Evolutionary conservation across 2,329 filamentous ascomycete species (phyloP).

Genomic region (Aspergillus sp.): DNA sequence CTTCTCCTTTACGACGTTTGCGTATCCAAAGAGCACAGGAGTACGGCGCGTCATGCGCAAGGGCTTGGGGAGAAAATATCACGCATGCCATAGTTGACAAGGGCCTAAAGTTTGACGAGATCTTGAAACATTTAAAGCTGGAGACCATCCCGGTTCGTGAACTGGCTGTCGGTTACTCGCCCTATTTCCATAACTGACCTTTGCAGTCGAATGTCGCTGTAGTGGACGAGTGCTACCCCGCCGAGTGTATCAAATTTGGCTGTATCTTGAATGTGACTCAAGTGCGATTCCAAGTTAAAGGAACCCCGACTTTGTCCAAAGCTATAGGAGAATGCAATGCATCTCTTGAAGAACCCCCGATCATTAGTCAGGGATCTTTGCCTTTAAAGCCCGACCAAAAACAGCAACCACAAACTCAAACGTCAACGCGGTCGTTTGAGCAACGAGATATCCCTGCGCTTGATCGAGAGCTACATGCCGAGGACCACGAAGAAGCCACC

Average conservation of each 20-base stretch:
- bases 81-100: slow-evolving; percentile 82
- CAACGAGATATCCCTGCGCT: background rate
- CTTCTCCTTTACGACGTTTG: slow-evolving; percentile 63
- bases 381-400: slow-evolving; percentile 30
- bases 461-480: background rate
- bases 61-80: slow-evolving; percentile 54
- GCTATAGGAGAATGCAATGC: slow-evolving; percentile 12
- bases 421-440: slow-evolving; percentile 15
- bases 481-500: background rate
- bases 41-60: slow-evolving; percentile 72
- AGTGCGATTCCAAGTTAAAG: slow-evolving; percentile 50
- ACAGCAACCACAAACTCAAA: slow-evolving; percentile 13
- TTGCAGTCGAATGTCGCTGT: slow-evolving; percentile 44
- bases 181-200: slow-evolving; percentile 14
- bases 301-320: slow-evolving; percentile 16
- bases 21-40: slow-evolving; percentile 74
- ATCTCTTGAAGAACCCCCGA: background rate
- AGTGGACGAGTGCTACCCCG: slow-evolving; percentile 67
- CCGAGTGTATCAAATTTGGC: slow-evolving; percentile 65
- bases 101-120: slow-evolving; percentile 61
- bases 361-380: slow-evolving; percentile 16
- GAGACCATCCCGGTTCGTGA: slow-evolving; percentile 49
- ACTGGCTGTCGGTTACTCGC: background rate
- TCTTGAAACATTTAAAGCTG: slow-evolving; percentile 57
- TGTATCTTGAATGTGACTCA: slow-evolving; percentile 57